Base-by-base conservation (phyloP, 805 yeast species). In the Starmera caribaea region DNA sequence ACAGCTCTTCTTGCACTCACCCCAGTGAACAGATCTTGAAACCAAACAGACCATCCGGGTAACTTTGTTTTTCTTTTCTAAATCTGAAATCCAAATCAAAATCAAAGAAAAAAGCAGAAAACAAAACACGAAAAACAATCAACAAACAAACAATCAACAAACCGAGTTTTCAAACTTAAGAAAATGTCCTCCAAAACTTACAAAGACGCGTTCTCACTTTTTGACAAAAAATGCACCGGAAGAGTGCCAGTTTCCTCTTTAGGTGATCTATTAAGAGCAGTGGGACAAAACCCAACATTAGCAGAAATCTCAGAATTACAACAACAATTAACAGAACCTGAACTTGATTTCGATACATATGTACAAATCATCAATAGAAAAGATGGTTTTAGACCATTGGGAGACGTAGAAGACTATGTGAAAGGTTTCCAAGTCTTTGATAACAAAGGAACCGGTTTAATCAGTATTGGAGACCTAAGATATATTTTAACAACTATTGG, bases 351-450 rank as follows among this genome's bases (percentile, higher is more conserved):
- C 49, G 89, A 80, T 43, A 76, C 86, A 13, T 87, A 83, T 62
- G 76, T 79, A 43, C 74, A 75, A 59, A 72, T 86, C 53, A 79
- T 85, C 49, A 79, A 80, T 62, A 78, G 95, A 63, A 94, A 92
- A 34, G 87, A 83, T 51, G 94, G 94, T 0, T 86, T 84, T 73
- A 81, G 82, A 62, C 79, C 87, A 32, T 73, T 85, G 43, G 96
- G 96, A 12, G 84, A 83, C 53, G 88, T 94, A 33, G 70, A 66
- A 38, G 98, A 92, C 61, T 92, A 90, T 63, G 77, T 92, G 57
- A 85, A 90, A 58, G 92, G 90, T 0, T 92, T 92, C 76, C 97
- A 92, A 67, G 97, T 92, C 6, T 92, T 92, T 53, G 99, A 92
- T 67, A 92, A 90, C 68, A 95, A 88, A 49, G 77, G 82, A 47